phyloP scores from a whole-genome alignment of 1,284 basidiomycete genomes.

The Ustilago hordei region DNA sequence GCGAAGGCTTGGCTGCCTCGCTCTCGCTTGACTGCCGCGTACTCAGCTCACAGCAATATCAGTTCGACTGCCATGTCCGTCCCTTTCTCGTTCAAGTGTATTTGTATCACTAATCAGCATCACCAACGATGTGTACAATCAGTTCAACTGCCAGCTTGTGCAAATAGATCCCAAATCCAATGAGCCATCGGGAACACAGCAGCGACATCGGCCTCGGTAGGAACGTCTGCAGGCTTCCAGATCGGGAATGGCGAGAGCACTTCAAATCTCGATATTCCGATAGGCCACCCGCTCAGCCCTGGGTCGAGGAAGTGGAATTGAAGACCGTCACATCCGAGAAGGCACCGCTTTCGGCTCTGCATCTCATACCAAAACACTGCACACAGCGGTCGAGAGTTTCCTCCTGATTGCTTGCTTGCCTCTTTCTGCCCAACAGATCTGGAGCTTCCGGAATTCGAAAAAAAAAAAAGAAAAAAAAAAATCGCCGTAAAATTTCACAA shows the following conservation, averaged over 20 bases:
- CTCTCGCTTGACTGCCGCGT: background rate
- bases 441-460: background rate
- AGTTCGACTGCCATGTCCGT: background rate
- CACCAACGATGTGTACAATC: background rate
- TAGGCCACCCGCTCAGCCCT: no score
- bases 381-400: background rate
- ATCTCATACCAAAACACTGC: background rate
- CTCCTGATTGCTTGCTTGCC: no score
- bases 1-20: background rate
- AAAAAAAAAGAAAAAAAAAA: background rate
- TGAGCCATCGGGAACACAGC: no score
- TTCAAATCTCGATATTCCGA: no score
- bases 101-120: background rate
- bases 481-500: background rate
- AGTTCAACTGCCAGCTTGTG: no score
- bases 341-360: background rate
- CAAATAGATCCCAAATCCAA: no score
- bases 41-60: background rate
- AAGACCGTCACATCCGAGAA: constrained; percentile 15
- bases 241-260: no score
- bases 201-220: no score
- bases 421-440: no score
- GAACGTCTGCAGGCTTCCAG: no score
- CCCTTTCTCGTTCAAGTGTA: background rate
- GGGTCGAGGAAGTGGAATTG: background rate